Conservation (phyloP, 371 early-diverging fungal species). For the Apophysomyces elegans region DNA sequence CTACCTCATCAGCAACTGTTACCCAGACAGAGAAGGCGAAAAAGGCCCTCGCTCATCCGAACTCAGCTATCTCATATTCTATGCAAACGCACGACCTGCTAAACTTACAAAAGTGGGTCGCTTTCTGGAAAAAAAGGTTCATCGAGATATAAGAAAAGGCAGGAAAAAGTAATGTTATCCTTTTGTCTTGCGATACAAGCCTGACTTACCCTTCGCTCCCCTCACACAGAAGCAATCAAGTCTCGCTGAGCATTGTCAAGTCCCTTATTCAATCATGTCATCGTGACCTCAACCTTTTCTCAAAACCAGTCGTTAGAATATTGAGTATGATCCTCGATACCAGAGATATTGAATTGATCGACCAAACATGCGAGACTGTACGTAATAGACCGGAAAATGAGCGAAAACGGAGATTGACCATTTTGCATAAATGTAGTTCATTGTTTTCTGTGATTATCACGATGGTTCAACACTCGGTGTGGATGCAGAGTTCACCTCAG, state of each 20-base stretch:
- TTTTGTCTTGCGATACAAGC: background rate
- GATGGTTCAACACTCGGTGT: constrained; percentile 72
- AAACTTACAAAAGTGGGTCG: constrained; percentile 91
- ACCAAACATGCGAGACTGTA: constrained; percentile 61
- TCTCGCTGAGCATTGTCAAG: constrained; percentile 71
- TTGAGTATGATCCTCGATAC: constrained; percentile 56
- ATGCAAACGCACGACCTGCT: constrained; percentile 85
- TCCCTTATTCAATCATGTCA: constrained; percentile 74
- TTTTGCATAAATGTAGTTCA: constrained; percentile 51
- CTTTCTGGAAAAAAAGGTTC: constrained; percentile 75
- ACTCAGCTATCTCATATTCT: constrained; percentile 88
- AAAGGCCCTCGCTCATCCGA: constrained; percentile 80
- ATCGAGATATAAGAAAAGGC: constrained; percentile 66
- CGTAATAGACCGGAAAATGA: constrained; percentile 5
- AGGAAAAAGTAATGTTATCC: constrained; percentile 50
- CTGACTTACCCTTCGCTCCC: background rate
- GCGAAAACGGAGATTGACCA: background rate
- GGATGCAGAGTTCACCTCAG: constrained; percentile 66
- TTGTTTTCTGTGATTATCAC: constrained; percentile 64
- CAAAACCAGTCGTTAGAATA: constrained; percentile 68
- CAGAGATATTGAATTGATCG: constrained; percentile 55
- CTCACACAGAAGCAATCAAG: constrained; percentile 37
- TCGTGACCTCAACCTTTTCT: constrained; percentile 79
- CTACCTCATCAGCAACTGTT: constrained; percentile 86
- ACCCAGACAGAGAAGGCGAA: constrained; percentile 77